Conservation (phyloP, 1,284 basidiomycete genomes). For the Coniophora puteana region DNA sequence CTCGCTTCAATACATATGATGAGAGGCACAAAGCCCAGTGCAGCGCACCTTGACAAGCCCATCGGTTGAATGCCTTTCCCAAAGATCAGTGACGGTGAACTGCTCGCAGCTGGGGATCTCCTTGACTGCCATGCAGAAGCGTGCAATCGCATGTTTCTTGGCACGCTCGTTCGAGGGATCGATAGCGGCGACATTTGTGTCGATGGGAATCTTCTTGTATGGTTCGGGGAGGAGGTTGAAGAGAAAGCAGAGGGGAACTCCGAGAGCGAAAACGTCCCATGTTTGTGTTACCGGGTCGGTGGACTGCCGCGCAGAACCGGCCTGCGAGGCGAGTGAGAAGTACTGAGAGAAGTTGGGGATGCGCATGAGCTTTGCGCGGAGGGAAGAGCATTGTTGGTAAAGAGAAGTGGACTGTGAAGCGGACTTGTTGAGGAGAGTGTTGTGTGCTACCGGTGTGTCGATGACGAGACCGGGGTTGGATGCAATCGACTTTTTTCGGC, state of each 20-base stretch:
- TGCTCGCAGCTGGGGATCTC: conserved; percentile 64
- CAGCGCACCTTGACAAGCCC: conserved; percentile 86
- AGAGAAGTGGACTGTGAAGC: conserved; percentile 79
- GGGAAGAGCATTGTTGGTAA: conserved; percentile 82
- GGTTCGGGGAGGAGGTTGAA: conserved; percentile 82
- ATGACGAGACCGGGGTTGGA: conserved; percentile 63
- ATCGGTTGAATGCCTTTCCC: conserved; percentile 89
- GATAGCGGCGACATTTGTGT: conserved; percentile 62
- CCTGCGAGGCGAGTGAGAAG: conserved; percentile 54
- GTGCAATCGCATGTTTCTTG: conserved; percentile 77
- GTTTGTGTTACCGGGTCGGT: conserved; percentile 90
- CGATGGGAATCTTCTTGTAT: conserved; percentile 63
- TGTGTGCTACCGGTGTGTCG: conserved; percentile 70
- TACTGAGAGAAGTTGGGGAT: conserved; percentile 69
- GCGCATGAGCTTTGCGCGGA: conserved; percentile 71
- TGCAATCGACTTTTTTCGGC: conserved; percentile 80
- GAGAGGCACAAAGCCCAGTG: conserved; percentile 5
- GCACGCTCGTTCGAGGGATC: conserved; percentile 71
- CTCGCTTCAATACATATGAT: conserved; percentile 1
- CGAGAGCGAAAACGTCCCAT: conserved; percentile 91
- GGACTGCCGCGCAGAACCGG: conserved; percentile 61
- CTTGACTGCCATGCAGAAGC: conserved; percentile 73
- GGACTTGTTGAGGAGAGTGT: conserved; percentile 83
- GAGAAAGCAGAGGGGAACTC: conserved; percentile 91
- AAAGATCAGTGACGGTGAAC: conserved; percentile 86